phyloP scores from a whole-genome alignment of 345 rosid species.

The Populus simonii region DNA sequence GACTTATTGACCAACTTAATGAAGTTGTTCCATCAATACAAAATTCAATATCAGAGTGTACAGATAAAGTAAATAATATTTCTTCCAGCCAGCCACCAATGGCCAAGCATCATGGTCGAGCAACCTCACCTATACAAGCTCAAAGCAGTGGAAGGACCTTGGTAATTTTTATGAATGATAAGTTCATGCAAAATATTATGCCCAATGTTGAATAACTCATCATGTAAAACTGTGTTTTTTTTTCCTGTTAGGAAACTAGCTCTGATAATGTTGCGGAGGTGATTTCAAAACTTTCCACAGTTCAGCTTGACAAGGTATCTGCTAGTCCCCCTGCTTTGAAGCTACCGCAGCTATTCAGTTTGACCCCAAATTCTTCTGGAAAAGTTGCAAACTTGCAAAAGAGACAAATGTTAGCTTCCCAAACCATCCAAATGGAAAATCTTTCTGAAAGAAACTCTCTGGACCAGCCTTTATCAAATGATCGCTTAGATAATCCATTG shows the following conservation, averaged over 20 bases:
- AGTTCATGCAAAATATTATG: slow-evolving; percentile 10
- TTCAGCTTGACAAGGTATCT: slow-evolving; percentile 78
- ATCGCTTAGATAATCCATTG: slow-evolving; percentile 44
- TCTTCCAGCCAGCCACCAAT: slow-evolving; percentile 57
- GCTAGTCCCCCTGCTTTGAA: slow-evolving; percentile 72
- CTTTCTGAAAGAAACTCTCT: slow-evolving; percentile 51
- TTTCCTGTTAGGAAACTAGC: slow-evolving; percentile 56
- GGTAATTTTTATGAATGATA: slow-evolving; percentile 41
- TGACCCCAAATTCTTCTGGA: slow-evolving; percentile 87
- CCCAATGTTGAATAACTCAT: not conserved
- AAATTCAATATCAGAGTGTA: slow-evolving; percentile 75
- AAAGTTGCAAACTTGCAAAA: slow-evolving; percentile 75
- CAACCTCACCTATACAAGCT: slow-evolving; percentile 61
- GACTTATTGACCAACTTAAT: slow-evolving; percentile 85
- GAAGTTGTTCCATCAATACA: slow-evolving; percentile 90
- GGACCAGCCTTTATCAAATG: slow-evolving; percentile 49
- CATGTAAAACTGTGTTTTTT: not conserved
- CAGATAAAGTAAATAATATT: slow-evolving; percentile 67
- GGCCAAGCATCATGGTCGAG: slow-evolving; percentile 54
- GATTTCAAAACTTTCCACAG: slow-evolving; percentile 60
- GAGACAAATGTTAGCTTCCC: slow-evolving; percentile 53
- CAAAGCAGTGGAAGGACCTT: slow-evolving; percentile 69
- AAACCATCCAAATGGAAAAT: slow-evolving; percentile 58
- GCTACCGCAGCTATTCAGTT: slow-evolving; percentile 88
- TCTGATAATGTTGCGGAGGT: slow-evolving; percentile 66